Evolutionary conservation across 2,329 filamentous ascomycete species (phyloP), one percentile per base, ranked within the genome.

Genomic region (Fusarium goolgardi): DNA sequence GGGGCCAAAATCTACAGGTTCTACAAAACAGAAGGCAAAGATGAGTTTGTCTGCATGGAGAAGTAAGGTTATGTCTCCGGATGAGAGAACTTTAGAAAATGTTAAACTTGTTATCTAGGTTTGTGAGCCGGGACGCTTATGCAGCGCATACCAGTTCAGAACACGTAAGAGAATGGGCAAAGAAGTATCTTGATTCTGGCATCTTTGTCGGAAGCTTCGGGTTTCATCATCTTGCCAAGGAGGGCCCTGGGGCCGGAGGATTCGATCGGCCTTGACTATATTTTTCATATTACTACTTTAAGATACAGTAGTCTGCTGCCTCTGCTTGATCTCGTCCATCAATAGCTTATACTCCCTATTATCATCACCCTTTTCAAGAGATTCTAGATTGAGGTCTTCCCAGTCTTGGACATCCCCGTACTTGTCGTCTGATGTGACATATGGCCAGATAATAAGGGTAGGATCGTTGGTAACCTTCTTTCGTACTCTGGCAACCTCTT

Each of bases 1-100:
- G 58, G 58, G 0, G 59, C 59, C 16, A 63, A 57, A 18, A 57
- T 63, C 7, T 63, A 63, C 21, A 63, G 59, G 3, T 63, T 63
- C 21, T 63, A 57, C 16, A 63, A 63, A 13, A 57, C 58, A 1
- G 59, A 63, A 18, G 50, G 43, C 0, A 49, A 63, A 13, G 32
- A 63, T 4, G 58, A 63, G 9, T 63, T 57, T 1, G 58, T 63
- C 2, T 63, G 43, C 16, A 45, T 63, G 16, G 59, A 63, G 5
- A 63, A 63, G 59, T 32, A 39, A 29, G 49, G 11, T 11, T 1
- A 13, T 12, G 10, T 18, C 23, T 43, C 3, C 8, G 5, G 3
- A 10, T 8, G 9, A 21, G 2, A 18, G 10, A 11, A 43, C 1
- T 10, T 6, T 2, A 20, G 2, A 6, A 21, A 16, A 3, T 13